Percentiles rank a stretch among this genome's conserved stretches.
These are phyloP conservation scores for Orychophragmus violaceus DNA, from an alignment of 345 rosid species.

Conservation along the genomic window DNA sequence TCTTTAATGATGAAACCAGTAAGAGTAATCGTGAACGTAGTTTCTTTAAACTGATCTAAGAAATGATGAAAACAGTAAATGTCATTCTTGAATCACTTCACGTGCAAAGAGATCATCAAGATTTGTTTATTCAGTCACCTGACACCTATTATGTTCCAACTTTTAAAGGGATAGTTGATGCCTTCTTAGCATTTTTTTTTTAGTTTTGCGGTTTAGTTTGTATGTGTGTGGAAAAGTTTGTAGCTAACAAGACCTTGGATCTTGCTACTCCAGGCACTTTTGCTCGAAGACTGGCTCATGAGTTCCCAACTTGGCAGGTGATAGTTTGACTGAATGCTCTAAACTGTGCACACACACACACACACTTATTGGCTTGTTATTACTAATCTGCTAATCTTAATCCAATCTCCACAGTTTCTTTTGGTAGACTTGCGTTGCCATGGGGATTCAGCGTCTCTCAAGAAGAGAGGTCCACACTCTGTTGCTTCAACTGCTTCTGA, in stretches of 20 bases:
- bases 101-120: neutral
- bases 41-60: neutral
- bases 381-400: neutral
- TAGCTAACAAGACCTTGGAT: neutral
- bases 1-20: neutral
- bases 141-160: neutral
- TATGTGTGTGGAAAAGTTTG: neutral
- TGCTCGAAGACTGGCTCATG: conserved; percentile 74
- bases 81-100: conserved; percentile 1
- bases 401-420: conserved; percentile 54
- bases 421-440: conserved; percentile 90
- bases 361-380: neutral
- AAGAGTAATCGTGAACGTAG: no score
- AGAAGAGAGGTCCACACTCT: conserved; percentile 65
- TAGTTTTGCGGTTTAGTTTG: neutral
- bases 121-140: neutral
- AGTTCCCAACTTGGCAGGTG: conserved; percentile 96
- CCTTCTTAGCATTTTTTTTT: neutral
- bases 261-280: conserved; percentile 54
- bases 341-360: neutral
- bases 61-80: neutral
- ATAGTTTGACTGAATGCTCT: neutral
- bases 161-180: neutral
- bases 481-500: conserved; percentile 86
- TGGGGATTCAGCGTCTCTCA: conserved; percentile 80